Percentiles rank a stretch among this genome's conserved stretches.
Conservation (phyloP, 2,329 filamentous ascomycete genomes). For the Pyrenochaeta sp. region DNA sequence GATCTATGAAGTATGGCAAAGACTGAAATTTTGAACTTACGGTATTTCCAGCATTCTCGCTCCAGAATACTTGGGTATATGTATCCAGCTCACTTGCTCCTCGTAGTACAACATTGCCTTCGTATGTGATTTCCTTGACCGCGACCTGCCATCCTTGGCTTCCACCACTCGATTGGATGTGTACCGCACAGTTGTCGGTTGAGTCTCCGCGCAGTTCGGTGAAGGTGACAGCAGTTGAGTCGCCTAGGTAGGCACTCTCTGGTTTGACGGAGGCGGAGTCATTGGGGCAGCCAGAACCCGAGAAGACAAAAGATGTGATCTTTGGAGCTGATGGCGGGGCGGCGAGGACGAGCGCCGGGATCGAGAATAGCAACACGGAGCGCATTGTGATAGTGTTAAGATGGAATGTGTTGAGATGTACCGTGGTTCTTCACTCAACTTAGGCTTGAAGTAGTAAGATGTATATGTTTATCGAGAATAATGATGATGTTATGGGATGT, state of each 20-base stretch:
- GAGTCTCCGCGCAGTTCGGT: slow-evolving; percentile 28
- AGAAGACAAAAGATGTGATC: slow-evolving; percentile 36
- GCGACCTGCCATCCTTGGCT: slow-evolving; percentile 40
- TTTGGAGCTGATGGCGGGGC: slow-evolving; percentile 28
- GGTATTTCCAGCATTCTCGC: slow-evolving; percentile 37
- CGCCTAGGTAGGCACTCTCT: slow-evolving; percentile 22
- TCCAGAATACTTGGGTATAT: slow-evolving; percentile 37
- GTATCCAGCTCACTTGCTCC: slow-evolving; percentile 32
- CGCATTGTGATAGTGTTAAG: slow-evolving; percentile 16
- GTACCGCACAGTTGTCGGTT: slow-evolving; percentile 40
- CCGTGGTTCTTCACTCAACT: neutral
- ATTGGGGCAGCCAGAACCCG: slow-evolving; percentile 38
- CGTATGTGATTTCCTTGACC: slow-evolving; percentile 32
- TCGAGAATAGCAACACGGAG: slow-evolving; percentile 20
- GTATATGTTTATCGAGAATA: no score
- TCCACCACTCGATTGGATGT: slow-evolving; percentile 33
- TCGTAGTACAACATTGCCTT: slow-evolving; percentile 31
- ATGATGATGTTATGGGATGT: neutral
- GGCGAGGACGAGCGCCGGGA: slow-evolving; percentile 21
- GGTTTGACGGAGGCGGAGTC: slow-evolving; percentile 31
- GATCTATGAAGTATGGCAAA: slow-evolving; percentile 1
- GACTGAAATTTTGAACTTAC: slow-evolving; percentile 25
- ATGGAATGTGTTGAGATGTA: neutral
- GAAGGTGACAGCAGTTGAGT: slow-evolving; percentile 34
- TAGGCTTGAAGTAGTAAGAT: no score